Percentiles rank a stretch among this genome's conserved stretches.
Conservation (phyloP, 495 filamentous ascomycete species). For the Thozetella sp. region DNA sequence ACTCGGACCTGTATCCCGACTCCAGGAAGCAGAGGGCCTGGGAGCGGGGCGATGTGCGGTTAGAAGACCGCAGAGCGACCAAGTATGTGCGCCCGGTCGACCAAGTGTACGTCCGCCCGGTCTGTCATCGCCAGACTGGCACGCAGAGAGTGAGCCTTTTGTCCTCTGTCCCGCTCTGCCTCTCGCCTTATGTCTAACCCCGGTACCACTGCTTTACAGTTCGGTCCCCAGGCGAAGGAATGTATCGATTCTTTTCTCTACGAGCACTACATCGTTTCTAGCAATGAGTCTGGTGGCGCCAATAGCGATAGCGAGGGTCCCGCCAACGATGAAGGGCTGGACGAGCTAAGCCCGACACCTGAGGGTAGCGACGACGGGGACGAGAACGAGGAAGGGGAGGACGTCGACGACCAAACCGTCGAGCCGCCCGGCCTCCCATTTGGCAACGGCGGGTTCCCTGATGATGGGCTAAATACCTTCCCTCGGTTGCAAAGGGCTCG, state of each 20-base stretch:
- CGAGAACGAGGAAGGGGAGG: slow-evolving; percentile 12
- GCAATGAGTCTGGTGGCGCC: slow-evolving; percentile 11
- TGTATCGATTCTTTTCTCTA: slow-evolving; percentile 21
- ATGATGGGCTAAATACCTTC: neutral
- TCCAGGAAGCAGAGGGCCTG: neutral
- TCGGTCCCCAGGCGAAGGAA: slow-evolving; percentile 19
- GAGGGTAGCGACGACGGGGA: slow-evolving; percentile 8
- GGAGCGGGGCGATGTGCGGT: neutral
- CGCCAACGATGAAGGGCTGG: slow-evolving; percentile 8
- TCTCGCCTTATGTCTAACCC: neutral
- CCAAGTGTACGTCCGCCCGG: slow-evolving; percentile 10
- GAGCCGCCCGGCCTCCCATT: neutral
- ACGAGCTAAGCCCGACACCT: neutral
- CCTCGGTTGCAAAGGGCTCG: neutral
- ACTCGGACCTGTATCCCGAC: neutral
- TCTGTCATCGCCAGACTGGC: slow-evolving; percentile 26
- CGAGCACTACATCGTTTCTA: slow-evolving; percentile 1
- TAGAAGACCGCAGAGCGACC: neutral
- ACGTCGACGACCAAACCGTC: neutral
- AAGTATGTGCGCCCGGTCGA: neutral
- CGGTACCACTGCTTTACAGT: slow-evolving; percentile 13
- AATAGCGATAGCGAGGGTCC: slow-evolving; percentile 19
- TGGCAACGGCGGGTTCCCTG: neutral
- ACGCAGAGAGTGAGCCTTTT: slow-evolving; percentile 23
- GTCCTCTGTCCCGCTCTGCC: neutral